Conservation (phyloP, 176 grass and related monocot species). For the Bothriochloa decipiens region DNA sequence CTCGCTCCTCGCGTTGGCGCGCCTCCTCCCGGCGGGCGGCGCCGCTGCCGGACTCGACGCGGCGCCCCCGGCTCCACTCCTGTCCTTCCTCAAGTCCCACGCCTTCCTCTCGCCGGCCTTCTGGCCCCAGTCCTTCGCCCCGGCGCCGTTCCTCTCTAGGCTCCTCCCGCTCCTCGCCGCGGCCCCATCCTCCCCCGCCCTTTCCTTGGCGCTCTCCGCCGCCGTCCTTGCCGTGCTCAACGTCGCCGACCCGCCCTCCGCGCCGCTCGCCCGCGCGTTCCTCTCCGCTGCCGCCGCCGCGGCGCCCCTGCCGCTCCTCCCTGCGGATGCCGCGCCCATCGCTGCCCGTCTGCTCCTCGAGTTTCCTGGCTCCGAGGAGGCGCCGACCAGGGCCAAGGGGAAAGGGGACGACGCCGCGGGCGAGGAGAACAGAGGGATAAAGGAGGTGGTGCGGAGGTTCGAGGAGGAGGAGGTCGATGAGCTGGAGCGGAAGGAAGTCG, state of each 20-base stretch:
- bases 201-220: constrained; percentile 55
- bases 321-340: constrained; percentile 56
- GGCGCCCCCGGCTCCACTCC: constrained; percentile 49
- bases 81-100: constrained; percentile 62
- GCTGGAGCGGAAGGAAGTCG: constrained; percentile 85
- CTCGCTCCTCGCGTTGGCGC: constrained; percentile 78
- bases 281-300: constrained; percentile 59
- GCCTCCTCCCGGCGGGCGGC: constrained; percentile 60
- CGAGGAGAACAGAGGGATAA: constrained; percentile 55
- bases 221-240: constrained; percentile 68
- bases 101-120: constrained; percentile 66
- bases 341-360: constrained; percentile 73
- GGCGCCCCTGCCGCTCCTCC: constrained; percentile 56
- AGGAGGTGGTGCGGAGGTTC: constrained; percentile 62
- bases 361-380: constrained; percentile 52
- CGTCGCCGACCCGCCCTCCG: constrained; percentile 44
- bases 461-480: constrained; percentile 75
- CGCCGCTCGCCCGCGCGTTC: constrained; percentile 70
- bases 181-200: constrained; percentile 50
- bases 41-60: constrained; percentile 24
- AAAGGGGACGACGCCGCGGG: constrained; percentile 67
- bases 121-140: constrained; percentile 73
- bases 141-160: constrained; percentile 56
- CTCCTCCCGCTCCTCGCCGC: constrained; percentile 64
- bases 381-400: constrained; percentile 60